Conservation (phyloP, 257 asterid species). For the Sherardia arvensis region DNA sequence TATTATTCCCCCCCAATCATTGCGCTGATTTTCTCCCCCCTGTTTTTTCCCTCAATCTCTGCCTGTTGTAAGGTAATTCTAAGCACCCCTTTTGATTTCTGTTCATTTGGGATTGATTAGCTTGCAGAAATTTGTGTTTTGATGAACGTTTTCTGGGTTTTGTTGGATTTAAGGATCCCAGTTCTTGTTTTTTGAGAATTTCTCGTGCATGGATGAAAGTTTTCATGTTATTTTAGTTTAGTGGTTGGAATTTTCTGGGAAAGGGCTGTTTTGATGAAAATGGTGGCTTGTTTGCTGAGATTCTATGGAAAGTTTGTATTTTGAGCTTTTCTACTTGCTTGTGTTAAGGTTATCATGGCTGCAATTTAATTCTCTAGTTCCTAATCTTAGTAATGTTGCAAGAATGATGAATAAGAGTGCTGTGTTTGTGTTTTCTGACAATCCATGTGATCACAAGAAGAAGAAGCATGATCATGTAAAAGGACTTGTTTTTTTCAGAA, state of each 20-base stretch:
- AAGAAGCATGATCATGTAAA: neutral
- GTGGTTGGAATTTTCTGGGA: neutral
- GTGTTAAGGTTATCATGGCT: neutral
- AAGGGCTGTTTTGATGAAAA: neutral
- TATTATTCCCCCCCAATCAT: neutral
- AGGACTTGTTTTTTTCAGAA: constrained; percentile 24
- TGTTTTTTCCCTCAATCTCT: neutral
- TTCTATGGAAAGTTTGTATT: neutral
- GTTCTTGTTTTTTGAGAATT: neutral
- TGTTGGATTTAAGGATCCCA: neutral
- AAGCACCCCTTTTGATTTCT: neutral
- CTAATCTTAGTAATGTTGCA: neutral
- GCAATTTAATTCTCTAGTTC: neutral
- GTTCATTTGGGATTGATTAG: neutral
- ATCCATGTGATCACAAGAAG: neutral
- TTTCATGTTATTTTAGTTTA: neutral
- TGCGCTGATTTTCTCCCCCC: neutral
- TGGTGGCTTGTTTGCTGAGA: neutral
- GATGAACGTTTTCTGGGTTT: neutral
- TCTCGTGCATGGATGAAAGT: neutral
- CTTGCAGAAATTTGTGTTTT: neutral
- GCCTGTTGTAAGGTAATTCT: neutral
- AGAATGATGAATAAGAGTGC: neutral
- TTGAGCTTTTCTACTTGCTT: neutral
- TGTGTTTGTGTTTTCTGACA: neutral